Evolutionary conservation across 495 filamentous ascomycete species (phyloP).

Genomic region (Aspergillus avenaceus): DNA sequence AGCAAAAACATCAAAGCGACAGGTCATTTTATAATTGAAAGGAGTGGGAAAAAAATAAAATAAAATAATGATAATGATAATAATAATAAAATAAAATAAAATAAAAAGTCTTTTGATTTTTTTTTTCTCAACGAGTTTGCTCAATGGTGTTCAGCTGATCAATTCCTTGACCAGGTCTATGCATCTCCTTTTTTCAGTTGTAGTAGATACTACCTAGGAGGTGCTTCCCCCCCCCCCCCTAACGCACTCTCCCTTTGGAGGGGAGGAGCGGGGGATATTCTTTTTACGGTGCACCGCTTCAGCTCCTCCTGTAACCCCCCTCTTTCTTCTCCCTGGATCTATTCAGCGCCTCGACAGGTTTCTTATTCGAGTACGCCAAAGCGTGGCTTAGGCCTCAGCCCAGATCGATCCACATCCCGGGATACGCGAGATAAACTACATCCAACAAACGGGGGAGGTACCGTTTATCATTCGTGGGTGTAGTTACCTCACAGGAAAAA

Average conservation of each 20-base stretch:
- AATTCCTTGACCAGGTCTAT: too few species aligned
- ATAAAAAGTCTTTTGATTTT: too few species aligned
- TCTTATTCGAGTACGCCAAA: background rate
- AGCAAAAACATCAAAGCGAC: background rate
- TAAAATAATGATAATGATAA: too few species aligned
- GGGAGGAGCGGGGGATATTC: too few species aligned
- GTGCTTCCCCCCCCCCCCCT: too few species aligned
- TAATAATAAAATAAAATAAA: too few species aligned
- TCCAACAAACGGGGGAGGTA: background rate
- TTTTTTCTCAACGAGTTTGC: background rate
- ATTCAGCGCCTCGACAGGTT: too few species aligned
- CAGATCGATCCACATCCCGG: slow-evolving; percentile 14
- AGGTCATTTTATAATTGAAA: slow-evolving; percentile 1
- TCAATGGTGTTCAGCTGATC: too few species aligned
- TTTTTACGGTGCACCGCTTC: background rate
- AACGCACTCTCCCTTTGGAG: background rate
- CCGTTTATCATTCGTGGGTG: background rate
- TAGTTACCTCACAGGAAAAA: background rate
- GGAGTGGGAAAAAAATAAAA: too few species aligned
- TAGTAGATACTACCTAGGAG: too few species aligned
- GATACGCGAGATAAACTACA: slow-evolving; percentile 6
- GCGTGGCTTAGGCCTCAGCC: slow-evolving; percentile 3
- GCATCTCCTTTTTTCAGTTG: background rate
- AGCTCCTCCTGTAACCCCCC: background rate
- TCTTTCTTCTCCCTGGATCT: background rate